Evolutionary conservation across 2,329 filamentous ascomycete genomes (phyloP).

Genomic region (Pyrenophora tritici-repentis): DNA sequence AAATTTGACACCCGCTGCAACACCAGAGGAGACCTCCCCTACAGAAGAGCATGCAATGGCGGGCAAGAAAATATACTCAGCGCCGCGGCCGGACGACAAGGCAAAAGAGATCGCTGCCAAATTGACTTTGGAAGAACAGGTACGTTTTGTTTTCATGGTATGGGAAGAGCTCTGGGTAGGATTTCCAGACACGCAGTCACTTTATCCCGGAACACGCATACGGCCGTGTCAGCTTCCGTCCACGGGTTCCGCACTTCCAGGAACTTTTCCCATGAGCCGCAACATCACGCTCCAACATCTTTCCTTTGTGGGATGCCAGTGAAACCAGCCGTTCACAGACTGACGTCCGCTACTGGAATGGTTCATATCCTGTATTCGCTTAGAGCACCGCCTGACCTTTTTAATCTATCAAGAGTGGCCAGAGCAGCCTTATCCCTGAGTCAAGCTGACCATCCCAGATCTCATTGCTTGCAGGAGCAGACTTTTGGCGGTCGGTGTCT

Average conservation of each 20-base stretch:
- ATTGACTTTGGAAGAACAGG: constrained; percentile 48
- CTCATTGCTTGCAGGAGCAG: constrained; percentile 56
- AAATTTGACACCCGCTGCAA: constrained; percentile 35
- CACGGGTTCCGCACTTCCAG: background rate
- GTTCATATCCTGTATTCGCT: constrained; percentile 5
- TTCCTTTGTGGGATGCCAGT: background rate
- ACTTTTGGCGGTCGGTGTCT: constrained; percentile 72
- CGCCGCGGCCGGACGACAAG: constrained; percentile 40
- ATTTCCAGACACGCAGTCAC: background rate
- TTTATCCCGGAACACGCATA: background rate
- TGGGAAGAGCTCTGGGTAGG: constrained; percentile 11
- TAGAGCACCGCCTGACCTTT: constrained; percentile 10
- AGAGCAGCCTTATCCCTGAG: constrained; percentile 7
- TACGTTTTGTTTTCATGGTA: constrained; percentile 26
- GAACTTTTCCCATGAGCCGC: background rate
- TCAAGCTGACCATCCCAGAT: constrained; percentile 40
- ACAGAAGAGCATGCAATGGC: constrained; percentile 36
- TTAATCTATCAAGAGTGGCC: constrained; percentile 14
- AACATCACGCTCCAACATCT: background rate
- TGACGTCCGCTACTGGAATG: constrained; percentile 2
- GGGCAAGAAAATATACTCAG: constrained; percentile 40
- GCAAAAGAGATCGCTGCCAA: constrained; percentile 44
- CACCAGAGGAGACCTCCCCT: constrained; percentile 33
- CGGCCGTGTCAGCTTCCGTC: background rate
- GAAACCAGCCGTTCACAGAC: background rate